Evolutionary conservation across 371 early-diverging fungal species (phyloP), one percentile per base, ranked within the genome.

Genomic region (Cokeromyces recurvatus): DNA sequence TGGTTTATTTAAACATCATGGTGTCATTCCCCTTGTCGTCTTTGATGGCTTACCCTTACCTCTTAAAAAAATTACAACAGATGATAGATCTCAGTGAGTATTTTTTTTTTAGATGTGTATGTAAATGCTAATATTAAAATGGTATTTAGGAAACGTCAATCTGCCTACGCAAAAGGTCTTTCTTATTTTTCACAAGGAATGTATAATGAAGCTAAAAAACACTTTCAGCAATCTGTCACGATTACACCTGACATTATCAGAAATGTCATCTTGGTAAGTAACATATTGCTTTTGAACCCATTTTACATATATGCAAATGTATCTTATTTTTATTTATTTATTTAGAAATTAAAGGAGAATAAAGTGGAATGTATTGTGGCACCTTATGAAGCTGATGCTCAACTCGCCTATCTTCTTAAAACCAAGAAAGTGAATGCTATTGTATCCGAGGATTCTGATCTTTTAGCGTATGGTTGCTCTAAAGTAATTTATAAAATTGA

Each of bases 361-460:
- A 71, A 77, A 14, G 75, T 99, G 20, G 67, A 84, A 34, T 91
- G 79, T 64, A 71, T 98, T 6, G 92, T 98, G 1, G 94, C 98
- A 4, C 99, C 99, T 0, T 99, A 96, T 54, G 99, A 99, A 64
- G 95, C 99, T 0, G 99, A 99, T 69, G 94, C 99, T 1, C 99
- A 99, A 63, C 71, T 99, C 29, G 86, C 91, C 0, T 97, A 83
- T 59, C 66, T 99, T 15, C 74, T 87, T 25, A 76, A 79, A 15
- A 77, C 66, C 8, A 84, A 86, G 10, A 41, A 84, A 14, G 89
- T 92, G 10, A 68, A 81, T 21, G 94, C 87, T 2, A 80, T 96
- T 15, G 74, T 98, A 8, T 95, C 99, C 0, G 99, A 98, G 72
- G 99, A 99, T 66, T 95, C 95, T 3, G 99, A 99, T 67, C 56